These are phyloP conservation scores for Xylariaceae sp. DNA, from an alignment of 2,329 filamentous ascomycete species.

Conservation along the genomic window DNA sequence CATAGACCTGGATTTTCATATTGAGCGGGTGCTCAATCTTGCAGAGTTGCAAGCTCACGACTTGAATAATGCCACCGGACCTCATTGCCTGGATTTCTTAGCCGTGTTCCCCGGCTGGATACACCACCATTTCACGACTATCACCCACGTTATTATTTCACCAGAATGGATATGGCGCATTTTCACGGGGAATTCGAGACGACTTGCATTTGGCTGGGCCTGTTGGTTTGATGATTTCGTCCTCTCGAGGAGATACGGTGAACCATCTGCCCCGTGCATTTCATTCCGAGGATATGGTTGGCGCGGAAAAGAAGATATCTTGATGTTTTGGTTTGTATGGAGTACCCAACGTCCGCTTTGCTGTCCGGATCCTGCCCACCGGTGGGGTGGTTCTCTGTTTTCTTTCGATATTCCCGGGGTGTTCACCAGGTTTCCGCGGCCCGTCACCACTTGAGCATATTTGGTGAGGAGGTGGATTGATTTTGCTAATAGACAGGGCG, in stretches of 20 bases:
- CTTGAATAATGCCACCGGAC: conserved; percentile 26
- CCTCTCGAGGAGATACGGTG: conserved; percentile 14
- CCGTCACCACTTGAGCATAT: conserved; percentile 24
- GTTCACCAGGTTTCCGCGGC: conserved; percentile 21
- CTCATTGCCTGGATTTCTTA: conserved; percentile 17
- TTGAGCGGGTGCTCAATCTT: conserved; percentile 21
- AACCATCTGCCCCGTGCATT: conserved; percentile 14
- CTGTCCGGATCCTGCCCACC: conserved; percentile 35
- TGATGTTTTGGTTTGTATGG: conserved; percentile 17
- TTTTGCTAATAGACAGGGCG: conserved; percentile 32
- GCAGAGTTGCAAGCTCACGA: conserved; percentile 32
- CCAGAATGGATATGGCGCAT: conserved; percentile 30
- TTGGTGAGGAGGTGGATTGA: conserved; percentile 26
- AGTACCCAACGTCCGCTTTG: conserved; percentile 29
- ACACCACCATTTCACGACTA: conserved; percentile 19
- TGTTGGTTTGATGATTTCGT: conserved; percentile 23
- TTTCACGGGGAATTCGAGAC: conserved; percentile 22
- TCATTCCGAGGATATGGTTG: conserved; percentile 25
- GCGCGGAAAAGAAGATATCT: conserved; percentile 23
- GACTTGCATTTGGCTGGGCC: conserved; percentile 29
- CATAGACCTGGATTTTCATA: conserved; percentile 28
- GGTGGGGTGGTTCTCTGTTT: conserved; percentile 24
- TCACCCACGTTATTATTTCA: conserved; percentile 23
- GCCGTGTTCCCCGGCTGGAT: conserved; percentile 14
- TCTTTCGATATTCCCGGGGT: conserved; percentile 21